Conservation (phyloP, 2,329 filamentous ascomycete genomes). For the Drechslerella dactyloides region DNA sequence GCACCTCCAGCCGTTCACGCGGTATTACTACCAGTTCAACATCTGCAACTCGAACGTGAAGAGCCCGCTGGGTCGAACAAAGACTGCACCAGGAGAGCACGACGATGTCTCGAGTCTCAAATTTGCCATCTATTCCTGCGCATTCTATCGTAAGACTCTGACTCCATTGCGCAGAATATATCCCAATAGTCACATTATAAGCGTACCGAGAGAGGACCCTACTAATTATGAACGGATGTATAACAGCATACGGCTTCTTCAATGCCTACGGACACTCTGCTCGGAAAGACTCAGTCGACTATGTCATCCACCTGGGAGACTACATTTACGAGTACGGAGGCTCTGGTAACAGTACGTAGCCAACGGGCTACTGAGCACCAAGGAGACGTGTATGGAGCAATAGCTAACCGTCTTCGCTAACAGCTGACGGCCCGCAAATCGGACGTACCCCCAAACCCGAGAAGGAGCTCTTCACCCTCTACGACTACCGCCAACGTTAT, state of each 20-base stretch:
- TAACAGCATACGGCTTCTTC: constrained; percentile 65
- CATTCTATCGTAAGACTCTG: constrained; percentile 66
- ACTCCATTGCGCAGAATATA: too few relatives aligned
- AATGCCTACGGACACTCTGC: constrained; percentile 68
- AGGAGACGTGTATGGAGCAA: neutral
- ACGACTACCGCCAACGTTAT: constrained; percentile 67
- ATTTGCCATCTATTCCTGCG: constrained; percentile 74
- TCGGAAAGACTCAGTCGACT: constrained; percentile 68
- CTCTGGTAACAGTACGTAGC: constrained; percentile 61
- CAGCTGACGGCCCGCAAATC: constrained; percentile 60
- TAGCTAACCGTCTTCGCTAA: too few relatives aligned
- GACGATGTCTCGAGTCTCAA: constrained; percentile 64
- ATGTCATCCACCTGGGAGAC: constrained; percentile 67
- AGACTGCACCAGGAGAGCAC: constrained; percentile 66
- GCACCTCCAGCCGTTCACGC: constrained; percentile 68
- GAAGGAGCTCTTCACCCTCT: constrained; percentile 61
- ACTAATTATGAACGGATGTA: constrained; percentile 25
- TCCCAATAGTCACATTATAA: too few relatives aligned
- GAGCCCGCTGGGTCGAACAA: constrained; percentile 71
- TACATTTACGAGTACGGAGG: constrained; percentile 61
- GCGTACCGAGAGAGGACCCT: neutral
- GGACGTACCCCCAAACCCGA: constrained; percentile 65
- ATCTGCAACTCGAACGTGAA: constrained; percentile 69
- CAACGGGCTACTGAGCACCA: too few relatives aligned
- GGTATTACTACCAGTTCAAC: constrained; percentile 74